Conservation (phyloP, 768 basidiomycete genomes). For the Porphyrellus cyaneotinctus region DNA sequence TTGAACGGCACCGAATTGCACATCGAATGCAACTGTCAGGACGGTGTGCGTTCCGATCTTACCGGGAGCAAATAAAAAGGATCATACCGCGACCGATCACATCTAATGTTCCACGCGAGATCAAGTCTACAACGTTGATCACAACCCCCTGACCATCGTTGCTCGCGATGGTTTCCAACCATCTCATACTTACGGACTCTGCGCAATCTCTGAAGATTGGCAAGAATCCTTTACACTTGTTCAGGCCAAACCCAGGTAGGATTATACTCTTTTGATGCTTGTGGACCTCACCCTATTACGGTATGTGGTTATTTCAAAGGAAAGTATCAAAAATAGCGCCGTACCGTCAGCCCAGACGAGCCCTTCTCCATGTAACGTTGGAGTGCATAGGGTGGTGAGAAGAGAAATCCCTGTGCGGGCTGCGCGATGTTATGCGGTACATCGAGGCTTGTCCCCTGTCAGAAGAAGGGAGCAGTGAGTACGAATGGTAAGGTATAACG, state of each 20-base stretch:
- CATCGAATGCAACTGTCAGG: neutral
- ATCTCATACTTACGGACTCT: conserved; percentile 14
- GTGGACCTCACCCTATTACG: conserved; percentile 37
- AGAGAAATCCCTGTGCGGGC: too few species aligned
- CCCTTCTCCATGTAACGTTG: conserved; percentile 29
- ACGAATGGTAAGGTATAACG: too few species aligned
- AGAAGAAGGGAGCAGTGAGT: too few species aligned
- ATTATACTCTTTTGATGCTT: conserved; percentile 50
- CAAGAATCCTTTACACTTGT: conserved; percentile 46
- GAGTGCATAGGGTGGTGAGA: too few species aligned
- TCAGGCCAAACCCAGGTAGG: conserved; percentile 51
- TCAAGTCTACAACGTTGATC: conserved; percentile 20
- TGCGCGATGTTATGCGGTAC: too few species aligned
- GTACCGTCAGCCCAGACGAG: conserved; percentile 40
- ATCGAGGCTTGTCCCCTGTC: too few species aligned
- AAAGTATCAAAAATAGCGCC: neutral
- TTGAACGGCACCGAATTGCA: neutral
- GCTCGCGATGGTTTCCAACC: conserved; percentile 14
- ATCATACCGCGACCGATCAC: conserved; percentile 43
- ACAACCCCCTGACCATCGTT: neutral
- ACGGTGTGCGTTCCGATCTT: neutral
- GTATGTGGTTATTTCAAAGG: conserved; percentile 11
- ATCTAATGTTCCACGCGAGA: conserved; percentile 44
- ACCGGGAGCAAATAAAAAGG: neutral
- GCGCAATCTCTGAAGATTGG: conserved; percentile 42